Base-by-base conservation (phyloP, 2,329 filamentous ascomycete genomes). In the Neonectria neomacrospora region DNA sequence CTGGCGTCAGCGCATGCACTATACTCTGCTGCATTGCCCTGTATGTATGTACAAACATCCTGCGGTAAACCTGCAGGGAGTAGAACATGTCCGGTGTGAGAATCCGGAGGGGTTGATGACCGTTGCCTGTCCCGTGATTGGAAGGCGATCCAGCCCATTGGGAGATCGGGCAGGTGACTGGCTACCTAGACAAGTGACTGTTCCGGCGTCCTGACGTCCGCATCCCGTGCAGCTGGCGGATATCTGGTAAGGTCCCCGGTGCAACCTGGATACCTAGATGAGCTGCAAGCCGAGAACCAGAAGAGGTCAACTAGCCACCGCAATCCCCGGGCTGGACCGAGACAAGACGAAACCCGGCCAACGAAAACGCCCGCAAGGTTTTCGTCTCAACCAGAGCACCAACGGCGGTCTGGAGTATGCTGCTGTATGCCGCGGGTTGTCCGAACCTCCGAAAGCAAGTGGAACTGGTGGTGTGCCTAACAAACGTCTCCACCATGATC, bases 381-480 rank as follows among this genome's bases (percentile, higher is more conserved):
- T 56, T 53, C 16, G 22, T 44, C n/a, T 47, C 30, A 14, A 14
- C 22, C 52, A 23, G 30, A 50, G 22, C 30, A 62, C 32, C 3
- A 56, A 39, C 44, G 11, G 59, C 53, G 47, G 59, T 57, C 54
- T 45, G 51, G 14, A 52, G 45, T 23, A 39, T 48, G 53, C 23
- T 30, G 42, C 11, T 44, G 39, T 52, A 59, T 53, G 52, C 61
- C 59, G 65, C 55, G 37, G 20, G 44, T 66, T 61, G 56, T 63
- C 67, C 67, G 69, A 71, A 71, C 61, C 57, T 59, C 69, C 67
- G 67, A 70, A 60, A 54, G 54, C 54, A 39, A 48, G 67, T 71
- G 64, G 69, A 69, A 64, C 56, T 42, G 54, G 61, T 72, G 64
- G 67, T 59, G 61, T 72, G 66, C 69, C 58, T 54, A 20, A 20